Base-by-base conservation (phyloP, 208 protist genomes). In the Acanthamoeba polyphaga region DNA sequence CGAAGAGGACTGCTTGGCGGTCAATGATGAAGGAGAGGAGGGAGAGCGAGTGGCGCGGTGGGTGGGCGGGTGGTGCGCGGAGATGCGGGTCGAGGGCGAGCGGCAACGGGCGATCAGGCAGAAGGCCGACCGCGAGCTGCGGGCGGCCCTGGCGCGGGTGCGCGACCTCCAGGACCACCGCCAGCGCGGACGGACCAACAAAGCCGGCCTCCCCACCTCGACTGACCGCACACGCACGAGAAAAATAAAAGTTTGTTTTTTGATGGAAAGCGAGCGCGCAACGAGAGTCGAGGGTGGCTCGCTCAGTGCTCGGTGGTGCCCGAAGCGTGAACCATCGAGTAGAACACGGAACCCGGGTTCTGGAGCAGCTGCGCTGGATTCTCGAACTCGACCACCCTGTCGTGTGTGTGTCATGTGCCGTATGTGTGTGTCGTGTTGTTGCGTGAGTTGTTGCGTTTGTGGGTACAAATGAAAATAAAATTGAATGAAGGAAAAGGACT, bases 331-430 rank as follows among this genome's bases (percentile, higher is more conserved):
- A 92, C 62, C 87, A 92, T 92, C 10, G 87, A 92, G n/a, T 66
- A 74, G 64, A 92, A 92, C 19, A 74, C n/a, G 17, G 43, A 60
- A 27, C 64, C 32, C 2, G 32, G 7, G 62, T 92, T 34, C 62
- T 68, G 22, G 49, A 74, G 49, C 62, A 92, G 32, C n/a, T n/a
- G 32, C 3, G 55, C 1, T 3, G 87, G 87, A 9, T 66, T 34
- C 22, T 74, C 87, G 62, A 74, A 92, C 87, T 92, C 87, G 7
- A 74, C 38, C 38, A 92, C 49, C 51, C 87, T 92, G 51, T 58
- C 2, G 53, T 58, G 15, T 22, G 17, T 19, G 53, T 22, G 53
- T 2, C 9, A 15, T 58, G 53, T 55, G 53, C 1, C 53, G 53
- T 10, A 15, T 58, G 53, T 22, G 17, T 7, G 9, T n/a, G n/a